Evolutionary conservation across 176 grass and related monocot genomes (phyloP).

Genomic region (Ensete glaucum): DNA sequence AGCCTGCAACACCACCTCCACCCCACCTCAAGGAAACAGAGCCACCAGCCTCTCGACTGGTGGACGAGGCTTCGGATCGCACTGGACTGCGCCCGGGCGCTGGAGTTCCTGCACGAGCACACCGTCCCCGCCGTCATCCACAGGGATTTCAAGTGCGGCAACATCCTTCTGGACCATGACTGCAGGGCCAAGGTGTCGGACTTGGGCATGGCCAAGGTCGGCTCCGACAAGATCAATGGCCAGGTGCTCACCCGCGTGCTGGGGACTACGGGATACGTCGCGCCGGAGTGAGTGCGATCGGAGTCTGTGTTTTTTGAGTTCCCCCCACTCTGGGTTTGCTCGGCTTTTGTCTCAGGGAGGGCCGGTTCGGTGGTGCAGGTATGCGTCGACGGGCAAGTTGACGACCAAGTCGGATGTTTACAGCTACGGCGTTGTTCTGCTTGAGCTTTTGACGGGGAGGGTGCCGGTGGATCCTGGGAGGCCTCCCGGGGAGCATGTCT

Average conservation of each 20-base stretch:
- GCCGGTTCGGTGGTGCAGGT: slow-evolving; percentile 27
- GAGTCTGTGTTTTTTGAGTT: no score
- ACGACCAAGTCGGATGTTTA: slow-evolving; percentile 98
- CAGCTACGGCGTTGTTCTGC: slow-evolving; percentile 80
- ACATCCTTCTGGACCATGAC: slow-evolving; percentile 73
- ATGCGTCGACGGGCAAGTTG: slow-evolving; percentile 89
- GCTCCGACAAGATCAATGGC: slow-evolving; percentile 83
- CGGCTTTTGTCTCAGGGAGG: background rate
- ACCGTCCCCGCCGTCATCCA: slow-evolving; percentile 77
- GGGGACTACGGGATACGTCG: slow-evolving; percentile 95
- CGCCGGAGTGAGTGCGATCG: slow-evolving; percentile 47
- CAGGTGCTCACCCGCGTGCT: slow-evolving; percentile 90
- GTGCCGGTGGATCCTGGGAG: slow-evolving; percentile 65
- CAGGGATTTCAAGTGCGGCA: slow-evolving; percentile 88
- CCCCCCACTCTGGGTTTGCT: no score
- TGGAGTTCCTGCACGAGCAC: slow-evolving; percentile 92
- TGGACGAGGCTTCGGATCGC: slow-evolving; percentile 67
- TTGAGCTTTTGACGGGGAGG: slow-evolving; percentile 80
- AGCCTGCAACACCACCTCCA: slow-evolving; percentile 81
- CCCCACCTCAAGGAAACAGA: slow-evolving; percentile 5
- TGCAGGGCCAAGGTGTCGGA: slow-evolving; percentile 69
- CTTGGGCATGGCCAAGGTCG: slow-evolving; percentile 83
- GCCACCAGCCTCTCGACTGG: slow-evolving; percentile 54
- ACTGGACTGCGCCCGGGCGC: slow-evolving; percentile 74
- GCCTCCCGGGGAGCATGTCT: slow-evolving; percentile 76